Conservation (phyloP, 306 rosid genomes). For the Rosa persica region DNA sequence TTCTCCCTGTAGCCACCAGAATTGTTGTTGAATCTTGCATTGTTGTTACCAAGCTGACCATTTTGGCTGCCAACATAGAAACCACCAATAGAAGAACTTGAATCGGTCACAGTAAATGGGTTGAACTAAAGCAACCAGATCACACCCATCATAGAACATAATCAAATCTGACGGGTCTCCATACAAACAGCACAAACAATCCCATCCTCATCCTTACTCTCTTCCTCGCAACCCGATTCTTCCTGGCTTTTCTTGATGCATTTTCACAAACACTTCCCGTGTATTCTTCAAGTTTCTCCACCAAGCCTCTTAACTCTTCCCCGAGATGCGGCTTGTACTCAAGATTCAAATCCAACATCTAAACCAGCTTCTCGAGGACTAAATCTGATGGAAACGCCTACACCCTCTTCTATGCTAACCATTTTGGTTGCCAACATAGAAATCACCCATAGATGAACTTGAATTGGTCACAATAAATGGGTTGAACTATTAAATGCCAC, state of each 20-base stretch:
- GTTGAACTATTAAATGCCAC: too few relatives aligned
- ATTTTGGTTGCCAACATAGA: too few relatives aligned
- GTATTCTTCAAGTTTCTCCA: slow-evolving; percentile 1
- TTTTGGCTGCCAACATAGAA: too few relatives aligned
- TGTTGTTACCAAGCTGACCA: too few relatives aligned
- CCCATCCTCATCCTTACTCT: slow-evolving; percentile 44
- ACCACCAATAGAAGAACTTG: too few relatives aligned
- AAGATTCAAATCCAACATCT: slow-evolving; percentile 54
- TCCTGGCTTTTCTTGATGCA: background rate
- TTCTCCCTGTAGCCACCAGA: too few relatives aligned
- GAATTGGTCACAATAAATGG: too few relatives aligned
- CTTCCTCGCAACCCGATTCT: background rate
- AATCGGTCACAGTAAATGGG: too few relatives aligned
- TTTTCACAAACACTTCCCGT: background rate
- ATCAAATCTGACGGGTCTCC: slow-evolving; percentile 78
- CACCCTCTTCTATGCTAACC: slow-evolving; percentile 70
- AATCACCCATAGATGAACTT: too few relatives aligned
- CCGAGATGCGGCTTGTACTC: slow-evolving; percentile 40
- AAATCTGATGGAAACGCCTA: slow-evolving; percentile 50
- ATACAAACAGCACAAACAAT: slow-evolving; percentile 62
- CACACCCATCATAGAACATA: slow-evolving; percentile 83
- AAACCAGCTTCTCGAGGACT: slow-evolving; percentile 3
- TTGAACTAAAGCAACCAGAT: too few relatives aligned
- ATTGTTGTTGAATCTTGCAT: too few relatives aligned
- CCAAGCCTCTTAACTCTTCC: background rate